Conservation (phyloP, 345 rosid species). For the Mallotus nudiflorus region DNA sequence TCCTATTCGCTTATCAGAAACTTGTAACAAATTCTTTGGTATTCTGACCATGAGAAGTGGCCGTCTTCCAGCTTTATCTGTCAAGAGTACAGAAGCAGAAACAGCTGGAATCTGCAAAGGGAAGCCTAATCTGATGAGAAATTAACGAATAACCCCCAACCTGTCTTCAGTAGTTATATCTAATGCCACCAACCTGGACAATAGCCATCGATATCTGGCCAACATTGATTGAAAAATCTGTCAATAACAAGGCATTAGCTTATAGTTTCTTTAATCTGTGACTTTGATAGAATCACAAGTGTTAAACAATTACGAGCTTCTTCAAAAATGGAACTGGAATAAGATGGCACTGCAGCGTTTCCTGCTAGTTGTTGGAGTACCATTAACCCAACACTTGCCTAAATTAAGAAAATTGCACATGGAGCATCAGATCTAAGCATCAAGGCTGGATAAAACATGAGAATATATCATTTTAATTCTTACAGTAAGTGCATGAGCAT, state of each 20-base stretch:
- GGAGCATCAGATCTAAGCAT: not conserved
- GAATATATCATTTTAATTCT: conserved; percentile 8
- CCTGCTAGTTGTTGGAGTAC: conserved; percentile 50
- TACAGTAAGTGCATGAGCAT: conserved; percentile 51
- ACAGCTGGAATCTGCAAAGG: conserved; percentile 24
- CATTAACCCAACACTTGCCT: conserved; percentile 61
- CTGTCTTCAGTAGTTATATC: not conserved
- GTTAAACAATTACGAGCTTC: conserved; percentile 34
- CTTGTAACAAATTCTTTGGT: not conserved
- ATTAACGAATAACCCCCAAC: not conserved
- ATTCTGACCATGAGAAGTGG: conserved; percentile 34
- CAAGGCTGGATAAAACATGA: not conserved
- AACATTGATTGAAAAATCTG: conserved; percentile 31
- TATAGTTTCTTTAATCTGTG: not conserved
- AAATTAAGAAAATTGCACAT: not conserved
- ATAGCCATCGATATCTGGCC: conserved; percentile 26
- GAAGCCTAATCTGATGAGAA: not conserved
- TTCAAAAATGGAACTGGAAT: conserved; percentile 49
- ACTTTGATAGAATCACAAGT: not conserved
- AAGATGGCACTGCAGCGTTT: conserved; percentile 37
- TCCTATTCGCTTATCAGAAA: not conserved
- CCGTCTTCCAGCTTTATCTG: conserved; percentile 32
- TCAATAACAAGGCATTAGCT: not conserved
- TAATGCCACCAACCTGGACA: conserved; percentile 13
- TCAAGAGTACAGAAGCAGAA: conserved; percentile 9